Base-by-base conservation (phyloP, 2,329 filamentous ascomycete species). In the Venturia nashicola region DNA sequence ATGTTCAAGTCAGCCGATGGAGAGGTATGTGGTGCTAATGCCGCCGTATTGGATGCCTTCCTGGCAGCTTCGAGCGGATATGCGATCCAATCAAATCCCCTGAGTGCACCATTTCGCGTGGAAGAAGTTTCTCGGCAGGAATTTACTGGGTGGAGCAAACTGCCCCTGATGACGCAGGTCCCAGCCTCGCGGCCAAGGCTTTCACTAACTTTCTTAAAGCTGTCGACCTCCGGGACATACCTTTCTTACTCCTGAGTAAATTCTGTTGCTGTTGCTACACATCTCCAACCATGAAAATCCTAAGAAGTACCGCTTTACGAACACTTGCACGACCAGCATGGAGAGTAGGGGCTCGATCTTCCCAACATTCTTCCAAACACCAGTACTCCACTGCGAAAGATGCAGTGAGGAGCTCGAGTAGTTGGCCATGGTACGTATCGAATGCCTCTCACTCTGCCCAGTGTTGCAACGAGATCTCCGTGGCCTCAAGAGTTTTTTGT, bases 341-440 rank as follows among this genome's bases (percentile, higher is more conserved):
- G 36, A 27, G 39, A 43, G 3, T 34, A 32, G 36, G 23, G 16
- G 39, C 59, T 18, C 20, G 59, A n/a, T 57, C 27, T 20, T 32
- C 32, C 23, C 36, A 27, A 44, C 59, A 42, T 16, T 14, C 59
- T 23, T 23, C 27, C n/a, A 7, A 20, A 44, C 8, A 27, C 5
- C 59, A 20, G 27, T 60, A 60, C 42, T 42, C 59, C n/a, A 60
- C 39, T 16, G 36, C 59, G 16, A 44, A 60, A 27, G 42, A 42
- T 27, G 20, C 59, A 27, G 39, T 34, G 16, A 60, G 27, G 59
- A 43, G 59, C 59, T 60, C 59, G 36, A 43, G 59, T 60, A 60
- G 39, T 42, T 16, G 43, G 43, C 59, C 59, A 44, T 60, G 59
- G 59, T 60, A 60, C 14, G 59, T 44, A 0, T 18, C n/a, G 34